Evolutionary conservation across 371 early-diverging fungal genomes (phyloP), one percentile per base, ranked within the genome.

Genomic region (Homolaphlyctis polyrhiza): DNA sequence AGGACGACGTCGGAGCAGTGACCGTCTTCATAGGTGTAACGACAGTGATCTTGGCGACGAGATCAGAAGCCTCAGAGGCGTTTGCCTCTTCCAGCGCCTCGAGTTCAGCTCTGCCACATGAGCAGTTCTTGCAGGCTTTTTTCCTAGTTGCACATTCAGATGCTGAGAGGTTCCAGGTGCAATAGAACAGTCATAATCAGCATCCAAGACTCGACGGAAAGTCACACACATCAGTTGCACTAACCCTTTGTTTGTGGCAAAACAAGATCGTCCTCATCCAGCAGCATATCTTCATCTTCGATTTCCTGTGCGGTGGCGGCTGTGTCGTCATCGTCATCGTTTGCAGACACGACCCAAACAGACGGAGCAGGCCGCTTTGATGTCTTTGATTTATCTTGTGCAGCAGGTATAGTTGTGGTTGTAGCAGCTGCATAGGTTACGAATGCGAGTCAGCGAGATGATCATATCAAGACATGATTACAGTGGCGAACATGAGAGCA

Each of bases 91-190:
- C 87, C 13, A 59, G 70, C 54, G 78, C 86, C 61, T 80, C 70
- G 71, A 89, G 86, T 8, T 91, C 89, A 16, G 96, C 96, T 62
- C 89, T 85, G 8, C 98, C 97, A 71, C 98, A 98, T 14, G 90
- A 86, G 74, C 98, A 98, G 79, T 95, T 91, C 82, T 96, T 96
- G 83, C 98, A 98, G 36, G 97, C 94, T 75, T 94, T 95, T 68
- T 87, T 82, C 73, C 90, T 91, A 14, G 52, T 51, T 8, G 52
- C 11, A 27, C 52, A 51, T 8, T 51, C 52, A n/a, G 32, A 25
- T 25, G 52, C 52, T 51, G 52, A 18, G 11, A 18, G 39, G 39
- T 18, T 8, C 11, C 39, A 18, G 39, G 39, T n/a, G n/a, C n/a
- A n/a, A n/a, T n/a, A n/a, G n/a, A n/a, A n/a, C n/a, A n/a, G n/a